Conservation (phyloP, 768 basidiomycete species). For the Collybiopsis confluens region DNA sequence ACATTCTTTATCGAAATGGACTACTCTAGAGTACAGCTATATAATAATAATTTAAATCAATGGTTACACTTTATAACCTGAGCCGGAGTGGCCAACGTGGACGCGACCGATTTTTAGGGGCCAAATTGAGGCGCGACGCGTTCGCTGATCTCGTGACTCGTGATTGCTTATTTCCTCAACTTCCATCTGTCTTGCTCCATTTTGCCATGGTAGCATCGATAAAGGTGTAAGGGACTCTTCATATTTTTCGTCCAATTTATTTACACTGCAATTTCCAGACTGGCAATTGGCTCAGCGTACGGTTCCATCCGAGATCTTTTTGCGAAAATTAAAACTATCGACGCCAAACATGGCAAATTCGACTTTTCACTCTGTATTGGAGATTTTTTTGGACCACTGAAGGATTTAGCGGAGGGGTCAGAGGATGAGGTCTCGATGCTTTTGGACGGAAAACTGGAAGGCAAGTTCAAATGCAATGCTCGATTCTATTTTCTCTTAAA, state of each 20-base stretch:
- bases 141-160: too few relatives aligned
- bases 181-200: background rate
- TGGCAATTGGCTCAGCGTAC: conserved; percentile 77
- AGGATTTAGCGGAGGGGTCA: conserved; percentile 24
- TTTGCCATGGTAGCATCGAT: conserved; percentile 16
- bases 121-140: too few relatives aligned
- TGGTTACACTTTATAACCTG: too few relatives aligned
- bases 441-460: conserved; percentile 63
- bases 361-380: conserved; percentile 77
- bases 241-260: conserved; percentile 4
- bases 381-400: conserved; percentile 77
- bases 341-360: conserved; percentile 92
- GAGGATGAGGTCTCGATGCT: conserved; percentile 56
- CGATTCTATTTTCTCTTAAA: conserved; percentile 6
- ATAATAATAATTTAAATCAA: too few relatives aligned
- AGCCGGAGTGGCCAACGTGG: too few relatives aligned
- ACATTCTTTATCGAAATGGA: too few relatives aligned
- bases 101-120: too few relatives aligned
- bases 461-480: conserved; percentile 31
- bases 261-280: conserved; percentile 23
- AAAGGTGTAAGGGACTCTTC: conserved; percentile 29
- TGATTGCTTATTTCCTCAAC: background rate
- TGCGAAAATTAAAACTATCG: conserved; percentile 75
- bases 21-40: too few relatives aligned
- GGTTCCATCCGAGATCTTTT: conserved; percentile 76